Conservation (phyloP, 2,329 filamentous ascomycete species). For the Colletotrichum karsti region DNA sequence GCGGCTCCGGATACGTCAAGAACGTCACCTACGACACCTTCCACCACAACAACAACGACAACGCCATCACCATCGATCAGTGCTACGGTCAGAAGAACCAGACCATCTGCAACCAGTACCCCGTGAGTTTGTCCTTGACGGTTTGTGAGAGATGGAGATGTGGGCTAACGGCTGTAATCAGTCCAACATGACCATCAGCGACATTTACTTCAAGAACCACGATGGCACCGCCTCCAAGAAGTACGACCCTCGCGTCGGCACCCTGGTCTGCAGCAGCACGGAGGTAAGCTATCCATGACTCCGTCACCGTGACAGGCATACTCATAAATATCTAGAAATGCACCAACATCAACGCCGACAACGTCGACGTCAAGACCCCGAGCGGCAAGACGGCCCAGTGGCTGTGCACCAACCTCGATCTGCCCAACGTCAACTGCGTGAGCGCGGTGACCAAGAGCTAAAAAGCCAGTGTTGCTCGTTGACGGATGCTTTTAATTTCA, state of each 20-base stretch:
- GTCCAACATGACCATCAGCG: conserved; percentile 28
- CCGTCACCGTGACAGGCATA: no score
- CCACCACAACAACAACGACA: conserved; percentile 66
- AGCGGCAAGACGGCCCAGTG: conserved; percentile 25
- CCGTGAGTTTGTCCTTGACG: not conserved
- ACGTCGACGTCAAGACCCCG: conserved; percentile 23
- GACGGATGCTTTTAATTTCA: not conserved
- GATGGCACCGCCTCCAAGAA: conserved; percentile 25
- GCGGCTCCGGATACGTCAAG: conserved; percentile 64
- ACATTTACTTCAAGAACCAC: conserved; percentile 30
- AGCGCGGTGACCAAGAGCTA: conserved; percentile 11
- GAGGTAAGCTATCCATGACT: not conserved
- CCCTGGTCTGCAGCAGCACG: conserved; percentile 28
- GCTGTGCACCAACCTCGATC: conserved; percentile 22
- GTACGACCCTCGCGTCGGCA: conserved; percentile 26
- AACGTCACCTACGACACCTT: conserved; percentile 76
- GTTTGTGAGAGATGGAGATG: not conserved
- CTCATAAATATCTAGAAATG: conserved; percentile 14
- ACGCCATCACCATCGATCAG: conserved; percentile 39
- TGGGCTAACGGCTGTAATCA: not conserved
- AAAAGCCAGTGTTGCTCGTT: no score
- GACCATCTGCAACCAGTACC: conserved; percentile 28
- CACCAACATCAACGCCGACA: conserved; percentile 26
- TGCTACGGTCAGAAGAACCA: conserved; percentile 29
- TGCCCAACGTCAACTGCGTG: conserved; percentile 26